Evolutionary conservation across 768 basidiomycete genomes (phyloP).

Genomic region (Leccinum disarticulatum): DNA sequence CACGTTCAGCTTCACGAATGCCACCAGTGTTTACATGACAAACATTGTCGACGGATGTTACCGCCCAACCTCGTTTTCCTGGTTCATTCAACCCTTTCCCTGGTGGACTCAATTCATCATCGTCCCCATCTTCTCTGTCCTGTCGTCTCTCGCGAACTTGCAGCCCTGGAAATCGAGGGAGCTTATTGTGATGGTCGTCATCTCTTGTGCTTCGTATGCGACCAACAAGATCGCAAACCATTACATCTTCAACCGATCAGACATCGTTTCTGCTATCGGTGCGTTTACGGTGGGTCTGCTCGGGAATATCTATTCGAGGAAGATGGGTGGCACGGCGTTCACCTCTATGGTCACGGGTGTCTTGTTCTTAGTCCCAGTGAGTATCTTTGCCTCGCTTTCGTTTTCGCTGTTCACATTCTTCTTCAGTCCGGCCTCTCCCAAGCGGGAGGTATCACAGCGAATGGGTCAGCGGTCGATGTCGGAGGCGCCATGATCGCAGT

Average conservation of each 20-base stretch:
- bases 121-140: slow-evolving; percentile 70
- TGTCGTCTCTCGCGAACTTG: slow-evolving; percentile 74
- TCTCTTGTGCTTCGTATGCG: slow-evolving; percentile 76
- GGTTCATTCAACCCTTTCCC: slow-evolving; percentile 84
- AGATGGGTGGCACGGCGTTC: slow-evolving; percentile 84
- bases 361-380: slow-evolving; percentile 80
- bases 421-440: slow-evolving; percentile 79
- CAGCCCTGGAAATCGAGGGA: slow-evolving; percentile 74
- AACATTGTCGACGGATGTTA: slow-evolving; percentile 70
- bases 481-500: slow-evolving; percentile 89
- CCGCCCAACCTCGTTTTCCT: slow-evolving; percentile 60
- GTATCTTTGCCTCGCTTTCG: slow-evolving; percentile 29
- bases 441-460: slow-evolving; percentile 80
- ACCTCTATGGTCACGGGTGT: slow-evolving; percentile 91
- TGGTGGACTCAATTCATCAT: slow-evolving; percentile 74
- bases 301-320: slow-evolving; percentile 79
- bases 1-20: too few relatives aligned
- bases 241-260: slow-evolving; percentile 82
- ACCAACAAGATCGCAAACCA: slow-evolving; percentile 83
- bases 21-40: slow-evolving; percentile 42
- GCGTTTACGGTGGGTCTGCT: slow-evolving; percentile 79
- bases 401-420: neutral
- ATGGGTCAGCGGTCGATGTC: slow-evolving; percentile 80
- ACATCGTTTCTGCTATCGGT: slow-evolving; percentile 82
- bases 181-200: slow-evolving; percentile 79